Percentiles rank a stretch among this genome's conserved stretches.
phyloP scores from a whole-genome alignment of 169 alveolate species.

The Eimeria maxima region DNA sequence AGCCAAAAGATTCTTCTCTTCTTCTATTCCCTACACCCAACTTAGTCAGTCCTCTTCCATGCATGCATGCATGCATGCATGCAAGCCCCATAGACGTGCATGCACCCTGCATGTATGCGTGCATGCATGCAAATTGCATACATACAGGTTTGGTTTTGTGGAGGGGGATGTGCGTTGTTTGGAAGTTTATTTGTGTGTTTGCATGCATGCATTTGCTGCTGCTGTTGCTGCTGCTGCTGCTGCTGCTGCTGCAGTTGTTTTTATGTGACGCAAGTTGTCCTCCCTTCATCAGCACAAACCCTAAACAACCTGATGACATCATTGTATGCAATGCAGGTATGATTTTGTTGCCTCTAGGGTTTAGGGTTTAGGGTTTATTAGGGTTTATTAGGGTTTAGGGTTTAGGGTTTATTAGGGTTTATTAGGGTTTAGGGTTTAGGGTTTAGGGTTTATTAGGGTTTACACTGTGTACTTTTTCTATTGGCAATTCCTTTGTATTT shows the following conservation, averaged over 20 bases:
- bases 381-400: neutral
- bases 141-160: too few relatives aligned
- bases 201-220: too few relatives aligned
- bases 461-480: too few relatives aligned
- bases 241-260: constrained; percentile 58
- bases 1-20: constrained; percentile 59
- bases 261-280: constrained; percentile 38
- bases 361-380: constrained; percentile 31
- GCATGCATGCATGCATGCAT: neutral
- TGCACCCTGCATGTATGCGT: too few relatives aligned
- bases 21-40: constrained; percentile 73
- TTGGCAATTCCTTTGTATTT: too few relatives aligned
- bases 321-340: constrained; percentile 57
- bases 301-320: constrained; percentile 24
- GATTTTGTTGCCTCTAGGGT: neutral
- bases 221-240: too few relatives aligned
- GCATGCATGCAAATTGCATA: too few relatives aligned
- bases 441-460: too few relatives aligned
- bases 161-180: neutral
- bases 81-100: too few relatives aligned
- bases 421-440: neutral
- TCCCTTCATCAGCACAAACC: neutral
- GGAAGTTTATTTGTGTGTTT: neutral
- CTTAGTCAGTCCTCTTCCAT: constrained; percentile 14
- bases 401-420: neutral